These are phyloP conservation scores for Flueggea neowawraea DNA, from an alignment of 441 rosid species.

Conservation along the genomic window DNA sequence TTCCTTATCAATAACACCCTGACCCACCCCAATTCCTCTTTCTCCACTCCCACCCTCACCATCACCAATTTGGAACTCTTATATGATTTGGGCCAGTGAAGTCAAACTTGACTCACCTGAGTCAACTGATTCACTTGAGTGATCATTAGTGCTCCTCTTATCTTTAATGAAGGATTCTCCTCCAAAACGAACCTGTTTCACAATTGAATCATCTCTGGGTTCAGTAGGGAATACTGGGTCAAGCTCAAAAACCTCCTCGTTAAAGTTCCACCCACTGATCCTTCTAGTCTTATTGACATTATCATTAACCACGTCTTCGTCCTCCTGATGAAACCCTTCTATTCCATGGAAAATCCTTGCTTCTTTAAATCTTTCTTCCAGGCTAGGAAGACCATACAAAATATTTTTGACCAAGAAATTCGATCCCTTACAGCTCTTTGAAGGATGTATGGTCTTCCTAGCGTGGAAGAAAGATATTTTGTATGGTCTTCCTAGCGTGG, in stretches of 20 bases:
- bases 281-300: conserved; percentile 49
- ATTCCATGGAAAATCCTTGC: conserved; percentile 18
- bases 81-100: conserved; percentile 9
- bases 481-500: too few relatives aligned
- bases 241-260: conserved; percentile 62
- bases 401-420: conserved; percentile 56
- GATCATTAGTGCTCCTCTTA: background rate
- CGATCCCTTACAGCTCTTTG: conserved; percentile 54
- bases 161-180: conserved; percentile 25
- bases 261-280: conserved; percentile 89
- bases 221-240: conserved; percentile 67
- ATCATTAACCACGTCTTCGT: background rate
- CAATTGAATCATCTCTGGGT: conserved; percentile 6
- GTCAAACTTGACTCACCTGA: conserved; percentile 17
- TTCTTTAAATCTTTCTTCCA: conserved; percentile 57
- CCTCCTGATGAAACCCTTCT: conserved; percentile 22
- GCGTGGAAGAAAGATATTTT: too few relatives aligned
- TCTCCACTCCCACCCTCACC: background rate
- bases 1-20: background rate
- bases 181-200: conserved; percentile 30
- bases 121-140: conserved; percentile 7
- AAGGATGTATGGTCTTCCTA: too few relatives aligned
- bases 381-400: conserved; percentile 53
- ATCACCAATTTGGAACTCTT: background rate
- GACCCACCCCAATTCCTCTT: background rate